Base-by-base conservation (phyloP, 495 filamentous ascomycete genomes). In the Xylaria cubensis region DNA sequence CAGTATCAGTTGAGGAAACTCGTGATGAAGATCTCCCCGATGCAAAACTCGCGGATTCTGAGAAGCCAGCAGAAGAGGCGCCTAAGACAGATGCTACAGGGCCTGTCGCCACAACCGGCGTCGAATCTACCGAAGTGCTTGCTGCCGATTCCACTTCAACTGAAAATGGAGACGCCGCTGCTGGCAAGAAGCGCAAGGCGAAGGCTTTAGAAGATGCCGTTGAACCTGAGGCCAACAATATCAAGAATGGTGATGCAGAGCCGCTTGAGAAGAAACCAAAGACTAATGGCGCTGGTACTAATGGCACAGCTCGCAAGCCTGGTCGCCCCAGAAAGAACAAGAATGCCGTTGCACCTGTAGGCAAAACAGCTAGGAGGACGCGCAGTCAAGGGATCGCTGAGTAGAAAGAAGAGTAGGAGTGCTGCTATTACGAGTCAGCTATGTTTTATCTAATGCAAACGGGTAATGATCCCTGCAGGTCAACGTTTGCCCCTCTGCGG, bases 321-420 rank as follows among this genome's bases (percentile, higher is more conserved):
- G 78, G 80, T 58, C 79, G 81, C n/a, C 77, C 79, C 6, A 82
- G 74, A 75, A 84, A 84, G 72, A 74, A 81, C 42, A 83, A 77
- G 48, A 68, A 53, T 34, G 66, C 62, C n/a, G 39, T 73, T 10
- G 67, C 79, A 0, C 64, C 80, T 13, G 80, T 82, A 9, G 83
- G 84, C 0, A 77, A 74, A 53, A 83, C 85, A 0, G 69, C 71
- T 63, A 76, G 83, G 39, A 84, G 82, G 76, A 86, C 83, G 12
- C 76, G 84, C 67, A 85, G 83, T 63, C 84, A 86, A 73, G 84
- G 84, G 0, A 77, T 80, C 4, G 80, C 77, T 13, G 79, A 83
- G 8, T 75, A 64, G 44, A 2, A 2, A 32, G 6, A 8, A 39
- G 1, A 24, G 15, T 15, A 8, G 15, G 10, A 36, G 1, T 36